Base-by-base conservation (phyloP, 2,329 filamentous ascomycete genomes). In the Phyllosticta paracitricarpa region DNA sequence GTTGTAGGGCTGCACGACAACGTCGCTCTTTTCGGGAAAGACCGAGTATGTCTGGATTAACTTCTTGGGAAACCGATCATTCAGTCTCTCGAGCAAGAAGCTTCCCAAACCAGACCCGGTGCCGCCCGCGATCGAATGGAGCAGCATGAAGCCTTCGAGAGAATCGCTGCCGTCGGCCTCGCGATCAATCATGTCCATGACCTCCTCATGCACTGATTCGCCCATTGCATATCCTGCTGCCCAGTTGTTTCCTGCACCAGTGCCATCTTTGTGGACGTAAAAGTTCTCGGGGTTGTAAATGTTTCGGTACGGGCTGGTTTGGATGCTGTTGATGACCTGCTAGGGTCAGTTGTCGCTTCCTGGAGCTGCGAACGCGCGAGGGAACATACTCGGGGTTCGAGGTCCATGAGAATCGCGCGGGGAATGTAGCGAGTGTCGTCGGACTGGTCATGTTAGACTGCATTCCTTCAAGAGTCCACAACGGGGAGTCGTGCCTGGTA, bases 271-370 rank as follows among this genome's bases (percentile, higher is more conserved):
- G 69, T 93, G 91, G 59, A 97, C 85, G 73, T 95, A 99, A 78
- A 97, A 97, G 80, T 99, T 99, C 76, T 99, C 94, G 0, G 94
- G 94, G 73, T 99, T 99, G 83, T 99, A 99, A 63, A 99, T 99
- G 74, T 99, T 97, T 75, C 88, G 91, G 80, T 99, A 99, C 0
- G 92, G 87, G 1, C 94, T 91, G 9, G 87, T 88, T 77, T 97
- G 93, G 68, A 99, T 99, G 64, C 86, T 81, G 72, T 97, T 89
- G 71, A 99, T 89, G 65, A 97, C 88, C 86, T 83, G 65, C 24
- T 19, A 4, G 10, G n/a, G n/a, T 48, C 40, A 48, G 56, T 17
- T 57, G 56, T 24, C 19, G 8, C 17, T 14, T 12, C 52, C 19
- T 52, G 19, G 26, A 61, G 28, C 19, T 53, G 10, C 28, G 3